Percentiles rank a stretch among this genome's conserved stretches.
Conservation (phyloP, 116 monocot species). For the Trichopus zeylanicus region DNA sequence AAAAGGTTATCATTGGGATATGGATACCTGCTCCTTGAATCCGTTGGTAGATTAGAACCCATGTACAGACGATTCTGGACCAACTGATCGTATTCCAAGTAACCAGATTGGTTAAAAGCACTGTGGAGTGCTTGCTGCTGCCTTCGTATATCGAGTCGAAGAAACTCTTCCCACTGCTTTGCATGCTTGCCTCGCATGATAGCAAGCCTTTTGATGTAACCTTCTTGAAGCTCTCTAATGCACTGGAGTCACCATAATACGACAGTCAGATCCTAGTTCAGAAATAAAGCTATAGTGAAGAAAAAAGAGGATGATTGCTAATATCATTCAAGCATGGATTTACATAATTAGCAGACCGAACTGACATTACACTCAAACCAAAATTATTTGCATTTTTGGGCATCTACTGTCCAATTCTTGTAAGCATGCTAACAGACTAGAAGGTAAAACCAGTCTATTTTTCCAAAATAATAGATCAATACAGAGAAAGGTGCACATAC, state of each 20-base stretch:
- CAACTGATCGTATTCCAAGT: constrained; percentile 42
- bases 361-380: too few relatives aligned
- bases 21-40: constrained; percentile 39
- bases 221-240: constrained; percentile 52
- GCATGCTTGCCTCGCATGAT: constrained; percentile 37
- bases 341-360: too few relatives aligned
- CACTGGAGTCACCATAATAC: constrained; percentile 31
- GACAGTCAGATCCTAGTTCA: too few relatives aligned
- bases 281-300: too few relatives aligned
- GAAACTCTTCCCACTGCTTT: constrained; percentile 84
- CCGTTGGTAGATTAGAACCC: constrained; percentile 26
- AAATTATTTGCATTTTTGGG: too few relatives aligned
- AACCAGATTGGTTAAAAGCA: constrained; percentile 41
- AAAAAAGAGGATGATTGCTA: too few relatives aligned
- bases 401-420: too few relatives aligned
- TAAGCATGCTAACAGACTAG: too few relatives aligned
- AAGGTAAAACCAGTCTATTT: too few relatives aligned
- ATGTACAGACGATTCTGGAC: constrained; percentile 31
- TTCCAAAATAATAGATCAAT: too few relatives aligned
- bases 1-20: constrained; percentile 49
- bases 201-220: constrained; percentile 56
- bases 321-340: too few relatives aligned
- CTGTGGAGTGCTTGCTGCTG: constrained; percentile 34
- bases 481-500: too few relatives aligned
- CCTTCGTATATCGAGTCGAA: constrained; percentile 40